A percentile compares a stretch with the other conserved stretches of the same genome.
Conservation (phyloP, 768 basidiomycete genomes). For the Boletus sp. region DNA sequence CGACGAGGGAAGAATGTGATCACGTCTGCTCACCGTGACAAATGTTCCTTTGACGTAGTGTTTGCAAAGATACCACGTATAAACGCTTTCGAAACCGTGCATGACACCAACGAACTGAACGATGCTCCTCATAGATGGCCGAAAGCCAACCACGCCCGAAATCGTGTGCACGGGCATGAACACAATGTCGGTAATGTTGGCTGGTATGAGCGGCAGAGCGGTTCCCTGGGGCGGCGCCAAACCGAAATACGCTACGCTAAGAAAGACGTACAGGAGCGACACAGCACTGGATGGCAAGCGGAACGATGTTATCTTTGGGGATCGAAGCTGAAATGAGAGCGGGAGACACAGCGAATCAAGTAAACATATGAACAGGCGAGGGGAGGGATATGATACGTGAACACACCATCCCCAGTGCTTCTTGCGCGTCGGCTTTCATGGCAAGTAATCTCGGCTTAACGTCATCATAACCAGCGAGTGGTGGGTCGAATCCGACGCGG, state of each 20-base stretch:
- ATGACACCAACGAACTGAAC: background rate
- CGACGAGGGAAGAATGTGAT: background rate
- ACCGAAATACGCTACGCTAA: conserved; percentile 18
- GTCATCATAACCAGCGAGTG: conserved; percentile 70
- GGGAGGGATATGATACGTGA: background rate
- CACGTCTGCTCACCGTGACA: conserved; percentile 14
- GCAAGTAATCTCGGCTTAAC: conserved; percentile 75
- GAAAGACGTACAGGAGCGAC: conserved; percentile 9
- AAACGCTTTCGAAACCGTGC: conserved; percentile 28
- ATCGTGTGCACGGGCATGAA: conserved; percentile 24
- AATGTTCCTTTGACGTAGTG: conserved; percentile 23
- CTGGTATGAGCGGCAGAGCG: conserved; percentile 15
- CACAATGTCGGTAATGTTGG: conserved; percentile 2
- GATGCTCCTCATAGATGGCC: conserved; percentile 9
- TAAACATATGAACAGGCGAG: background rate
- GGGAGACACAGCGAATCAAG: background rate
- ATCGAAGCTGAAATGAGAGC: conserved; percentile 45
- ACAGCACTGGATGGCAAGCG: conserved; percentile 39
- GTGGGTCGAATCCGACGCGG: conserved; percentile 63
- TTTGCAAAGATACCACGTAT: conserved; percentile 29
- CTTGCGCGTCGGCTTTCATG: conserved; percentile 81
- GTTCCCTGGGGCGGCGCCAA: conserved; percentile 20
- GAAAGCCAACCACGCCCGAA: conserved; percentile 14
- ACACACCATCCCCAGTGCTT: conserved; percentile 74
- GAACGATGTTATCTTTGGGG: conserved; percentile 61